Conservation (phyloP, 164 flowering plant species). For the Annona cherimola region DNA sequence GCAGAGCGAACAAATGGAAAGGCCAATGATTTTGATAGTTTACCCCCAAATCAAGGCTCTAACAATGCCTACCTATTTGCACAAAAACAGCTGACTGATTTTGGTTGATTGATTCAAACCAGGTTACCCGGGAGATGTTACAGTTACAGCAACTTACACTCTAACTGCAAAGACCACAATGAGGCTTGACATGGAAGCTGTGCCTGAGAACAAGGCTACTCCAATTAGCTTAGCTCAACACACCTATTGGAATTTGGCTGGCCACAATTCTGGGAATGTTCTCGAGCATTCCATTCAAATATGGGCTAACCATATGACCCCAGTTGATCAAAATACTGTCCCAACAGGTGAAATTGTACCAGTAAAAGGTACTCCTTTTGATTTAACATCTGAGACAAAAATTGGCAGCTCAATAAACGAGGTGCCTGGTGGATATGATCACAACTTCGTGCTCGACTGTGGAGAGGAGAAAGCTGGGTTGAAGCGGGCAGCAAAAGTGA, state of each 20-base stretch:
- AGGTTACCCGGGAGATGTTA: conserved; percentile 91
- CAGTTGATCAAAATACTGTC: conserved; percentile 64
- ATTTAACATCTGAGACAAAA: conserved; percentile 67
- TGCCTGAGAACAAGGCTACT: conserved; percentile 72
- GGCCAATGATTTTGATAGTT: background rate
- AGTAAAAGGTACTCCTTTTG: conserved; percentile 78
- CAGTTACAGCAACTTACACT: conserved; percentile 72
- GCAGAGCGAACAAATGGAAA: background rate
- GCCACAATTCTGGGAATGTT: conserved; percentile 68
- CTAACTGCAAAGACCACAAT: conserved; percentile 64
- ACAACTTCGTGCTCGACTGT: conserved; percentile 77
- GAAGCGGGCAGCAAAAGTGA: conserved; percentile 69
- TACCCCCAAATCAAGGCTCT: background rate
- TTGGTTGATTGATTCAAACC: conserved; percentile 5
- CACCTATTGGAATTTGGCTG: conserved; percentile 92
- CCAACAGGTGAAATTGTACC: conserved; percentile 88
- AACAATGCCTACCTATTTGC: too few species aligned
- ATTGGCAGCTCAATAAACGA: conserved; percentile 53
- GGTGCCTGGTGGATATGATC: conserved; percentile 85
- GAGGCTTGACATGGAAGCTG: conserved; percentile 95
- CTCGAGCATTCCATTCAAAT: conserved; percentile 75
- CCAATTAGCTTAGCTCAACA: conserved; percentile 87
- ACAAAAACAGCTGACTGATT: background rate
- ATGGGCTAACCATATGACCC: conserved; percentile 70
- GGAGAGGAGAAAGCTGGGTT: conserved; percentile 69